Evolutionary conservation across 23 red algal genomes (phyloP).

Genomic region (Gracilaria gracilis): DNA sequence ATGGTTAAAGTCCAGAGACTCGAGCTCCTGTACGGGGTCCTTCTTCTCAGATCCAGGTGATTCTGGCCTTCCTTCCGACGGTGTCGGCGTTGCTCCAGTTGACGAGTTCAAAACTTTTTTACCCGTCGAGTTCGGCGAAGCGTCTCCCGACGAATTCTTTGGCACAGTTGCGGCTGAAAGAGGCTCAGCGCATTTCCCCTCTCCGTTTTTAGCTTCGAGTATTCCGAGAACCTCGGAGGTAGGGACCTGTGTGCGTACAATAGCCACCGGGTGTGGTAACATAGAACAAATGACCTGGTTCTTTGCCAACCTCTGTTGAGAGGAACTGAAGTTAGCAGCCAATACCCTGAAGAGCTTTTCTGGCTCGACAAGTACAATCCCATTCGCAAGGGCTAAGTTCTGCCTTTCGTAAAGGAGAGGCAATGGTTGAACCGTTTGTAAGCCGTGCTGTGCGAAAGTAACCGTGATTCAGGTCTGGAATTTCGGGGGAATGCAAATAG

Average conservation of each 20-base stretch:
- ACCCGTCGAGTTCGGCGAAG: too few relatives aligned
- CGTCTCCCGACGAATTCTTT: too few relatives aligned
- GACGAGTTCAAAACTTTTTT: too few relatives aligned
- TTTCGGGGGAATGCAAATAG: neutral
- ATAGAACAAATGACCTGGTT: neutral
- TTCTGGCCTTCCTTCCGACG: too few relatives aligned
- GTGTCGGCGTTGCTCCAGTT: too few relatives aligned
- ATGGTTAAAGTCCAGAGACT: too few relatives aligned
- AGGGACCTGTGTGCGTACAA: neutral
- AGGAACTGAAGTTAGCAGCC: neutral
- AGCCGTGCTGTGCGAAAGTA: neutral
- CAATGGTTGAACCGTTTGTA: conserved; percentile 13
- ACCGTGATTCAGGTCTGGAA: neutral
- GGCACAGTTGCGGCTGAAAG: too few relatives aligned
- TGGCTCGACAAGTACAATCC: neutral
- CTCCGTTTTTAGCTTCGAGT: too few relatives aligned
- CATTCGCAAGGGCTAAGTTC: neutral
- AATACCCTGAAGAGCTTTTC: neutral
- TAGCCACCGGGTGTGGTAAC: neutral
- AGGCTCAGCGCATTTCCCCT: too few relatives aligned
- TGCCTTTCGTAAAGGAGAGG: neutral
- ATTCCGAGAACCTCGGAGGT: neutral
- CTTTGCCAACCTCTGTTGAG: neutral
- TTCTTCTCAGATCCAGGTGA: too few relatives aligned
- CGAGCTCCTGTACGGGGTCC: too few relatives aligned